phyloP scores from a whole-genome alignment of 768 basidiomycete genomes.

The Lentinula sp. region DNA sequence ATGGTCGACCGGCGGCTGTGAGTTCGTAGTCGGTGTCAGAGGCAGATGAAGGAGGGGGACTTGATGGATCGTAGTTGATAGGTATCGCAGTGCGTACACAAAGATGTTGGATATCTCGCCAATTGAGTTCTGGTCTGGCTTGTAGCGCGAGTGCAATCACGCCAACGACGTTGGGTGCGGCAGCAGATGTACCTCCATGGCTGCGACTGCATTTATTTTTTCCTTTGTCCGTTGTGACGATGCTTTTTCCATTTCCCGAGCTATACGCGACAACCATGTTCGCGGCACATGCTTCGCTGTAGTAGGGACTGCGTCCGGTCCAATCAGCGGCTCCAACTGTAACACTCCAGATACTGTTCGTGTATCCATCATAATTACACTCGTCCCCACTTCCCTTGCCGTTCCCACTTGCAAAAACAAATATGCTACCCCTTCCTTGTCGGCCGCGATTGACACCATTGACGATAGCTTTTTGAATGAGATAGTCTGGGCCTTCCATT shows the following conservation, averaged over 20 bases:
- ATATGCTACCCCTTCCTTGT: conserved; percentile 84
- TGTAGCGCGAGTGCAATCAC: conserved; percentile 88
- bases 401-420: conserved; percentile 97
- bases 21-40: conserved; percentile 78
- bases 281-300: conserved; percentile 94
- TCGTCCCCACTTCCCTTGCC: conserved; percentile 89
- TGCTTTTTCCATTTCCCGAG: conserved; percentile 89
- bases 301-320: conserved; percentile 90
- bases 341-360: conserved; percentile 94
- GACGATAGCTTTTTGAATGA: conserved; percentile 90
- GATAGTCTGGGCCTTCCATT: conserved; percentile 90
- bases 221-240: conserved; percentile 95
- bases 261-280: conserved; percentile 97
- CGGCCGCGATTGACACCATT: conserved; percentile 92
- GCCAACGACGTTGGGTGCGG: conserved; percentile 93
- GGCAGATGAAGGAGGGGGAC: not conserved
- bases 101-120: conserved; percentile 95
- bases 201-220: conserved; percentile 69
- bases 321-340: conserved; percentile 93
- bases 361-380: conserved; percentile 99
- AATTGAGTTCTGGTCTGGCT: conserved; percentile 86
- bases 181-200: conserved; percentile 97
- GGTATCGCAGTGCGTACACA: conserved; percentile 69
- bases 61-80: conserved; percentile 58
- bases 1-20: conserved; percentile 59